Percentiles rank a stretch among this genome's conserved stretches.
Conservation (phyloP, 2,329 filamentous ascomycete species). For the Calonectria pseudoreteaudii region DNA sequence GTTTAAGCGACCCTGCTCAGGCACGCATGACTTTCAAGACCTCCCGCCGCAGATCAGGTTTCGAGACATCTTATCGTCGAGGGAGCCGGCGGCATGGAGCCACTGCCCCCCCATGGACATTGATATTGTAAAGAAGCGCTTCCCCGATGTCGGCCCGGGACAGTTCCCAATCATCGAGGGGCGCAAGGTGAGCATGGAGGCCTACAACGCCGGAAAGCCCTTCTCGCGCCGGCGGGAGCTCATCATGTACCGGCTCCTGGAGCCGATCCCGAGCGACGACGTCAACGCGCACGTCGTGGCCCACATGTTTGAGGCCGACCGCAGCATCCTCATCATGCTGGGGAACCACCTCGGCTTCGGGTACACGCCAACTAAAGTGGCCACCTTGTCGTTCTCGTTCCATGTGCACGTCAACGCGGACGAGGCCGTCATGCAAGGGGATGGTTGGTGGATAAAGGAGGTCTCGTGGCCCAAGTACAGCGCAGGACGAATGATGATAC, state of each 20-base stretch:
- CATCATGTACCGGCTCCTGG: constrained; percentile 61
- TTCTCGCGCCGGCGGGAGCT: constrained; percentile 61
- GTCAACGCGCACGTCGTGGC: constrained; percentile 59
- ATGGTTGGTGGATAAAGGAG: constrained; percentile 68
- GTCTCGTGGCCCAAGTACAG: constrained; percentile 60
- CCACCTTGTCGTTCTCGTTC: constrained; percentile 63
- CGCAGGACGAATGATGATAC: constrained; percentile 59
- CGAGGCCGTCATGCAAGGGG: constrained; percentile 59
- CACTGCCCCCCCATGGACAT: constrained; percentile 60
- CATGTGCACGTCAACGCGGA: constrained; percentile 63
- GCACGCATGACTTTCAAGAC: constrained; percentile 54
- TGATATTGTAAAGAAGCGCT: constrained; percentile 49
- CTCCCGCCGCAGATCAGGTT: constrained; percentile 57
- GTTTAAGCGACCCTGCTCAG: constrained; percentile 58
- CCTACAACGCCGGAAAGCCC: constrained; percentile 55
- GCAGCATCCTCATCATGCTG: constrained; percentile 66
- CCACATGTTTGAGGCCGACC: constrained; percentile 64
- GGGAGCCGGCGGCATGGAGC: constrained; percentile 56
- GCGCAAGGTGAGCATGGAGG: constrained; percentile 65
- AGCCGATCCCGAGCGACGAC: constrained; percentile 54
- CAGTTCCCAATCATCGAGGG: constrained; percentile 64
- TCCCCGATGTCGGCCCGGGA: constrained; percentile 54
- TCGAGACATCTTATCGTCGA: constrained; percentile 51
- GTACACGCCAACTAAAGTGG: constrained; percentile 53
- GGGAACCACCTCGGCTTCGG: constrained; percentile 63